These are phyloP conservation scores for Colletotrichum shisoi DNA, from an alignment of 2,329 filamentous ascomycete species.

Conservation along the genomic window DNA sequence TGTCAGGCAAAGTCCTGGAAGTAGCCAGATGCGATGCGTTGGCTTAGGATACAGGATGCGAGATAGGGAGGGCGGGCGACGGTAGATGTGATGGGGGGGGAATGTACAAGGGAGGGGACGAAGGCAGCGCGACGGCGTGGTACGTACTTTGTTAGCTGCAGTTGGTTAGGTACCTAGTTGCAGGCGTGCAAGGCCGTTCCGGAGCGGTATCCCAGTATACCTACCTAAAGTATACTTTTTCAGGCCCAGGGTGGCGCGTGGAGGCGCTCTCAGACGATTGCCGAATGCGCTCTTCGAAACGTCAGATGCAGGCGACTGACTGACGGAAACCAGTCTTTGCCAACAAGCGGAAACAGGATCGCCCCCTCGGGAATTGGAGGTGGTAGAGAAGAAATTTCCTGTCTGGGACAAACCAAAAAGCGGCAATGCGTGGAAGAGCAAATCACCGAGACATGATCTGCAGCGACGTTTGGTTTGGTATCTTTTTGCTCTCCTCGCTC, in stretches of 20 bases:
- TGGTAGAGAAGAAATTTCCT: slow-evolving; percentile 30
- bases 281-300: slow-evolving; percentile 39
- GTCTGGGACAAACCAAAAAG: slow-evolving; percentile 3
- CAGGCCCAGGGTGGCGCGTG: slow-evolving; percentile 29
- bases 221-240: slow-evolving; percentile 6
- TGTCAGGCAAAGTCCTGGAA: slow-evolving; percentile 8
- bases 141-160: slow-evolving; percentile 6
- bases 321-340: slow-evolving; percentile 22
- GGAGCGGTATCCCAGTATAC: slow-evolving; percentile 11
- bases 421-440: slow-evolving; percentile 40
- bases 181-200: slow-evolving; percentile 13
- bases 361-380: slow-evolving; percentile 19
- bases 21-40: slow-evolving; percentile 4
- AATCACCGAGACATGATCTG: slow-evolving; percentile 53
- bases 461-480: slow-evolving; percentile 42
- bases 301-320: slow-evolving; percentile 32
- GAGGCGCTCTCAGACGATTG: slow-evolving; percentile 38
- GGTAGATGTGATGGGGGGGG: background rate
- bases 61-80: slow-evolving; percentile 15
- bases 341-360: slow-evolving; percentile 33
- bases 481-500: background rate
- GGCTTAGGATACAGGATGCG: slow-evolving; percentile 9
- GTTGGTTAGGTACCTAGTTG: background rate
- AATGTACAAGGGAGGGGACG: slow-evolving; percentile 24
- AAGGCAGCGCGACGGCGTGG: background rate